phyloP scores from a whole-genome alignment of 768 basidiomycete species.

The Rhodocollybia butyracea region DNA sequence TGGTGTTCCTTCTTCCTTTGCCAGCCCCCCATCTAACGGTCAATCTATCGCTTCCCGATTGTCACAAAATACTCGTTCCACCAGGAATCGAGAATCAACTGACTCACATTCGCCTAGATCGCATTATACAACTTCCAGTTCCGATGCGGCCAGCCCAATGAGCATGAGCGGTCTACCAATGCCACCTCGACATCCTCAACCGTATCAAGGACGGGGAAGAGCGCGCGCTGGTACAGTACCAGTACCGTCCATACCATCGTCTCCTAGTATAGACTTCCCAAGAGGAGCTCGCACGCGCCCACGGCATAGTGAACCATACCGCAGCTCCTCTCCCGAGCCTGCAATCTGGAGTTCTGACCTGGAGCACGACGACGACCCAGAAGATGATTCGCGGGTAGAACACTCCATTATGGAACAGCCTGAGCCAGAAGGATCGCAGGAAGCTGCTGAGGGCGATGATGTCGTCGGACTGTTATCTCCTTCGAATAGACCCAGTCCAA shows the following conservation, averaged over 20 bases:
- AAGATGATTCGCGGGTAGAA: slow-evolving; percentile 19
- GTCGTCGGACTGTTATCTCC: slow-evolving; percentile 50
- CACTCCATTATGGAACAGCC: slow-evolving; percentile 37
- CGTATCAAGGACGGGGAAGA: slow-evolving; percentile 21
- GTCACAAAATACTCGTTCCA: slow-evolving; percentile 55
- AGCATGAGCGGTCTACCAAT: slow-evolving; percentile 37
- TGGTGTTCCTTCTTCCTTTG: slow-evolving; percentile 38
- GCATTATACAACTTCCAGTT: slow-evolving; percentile 26
- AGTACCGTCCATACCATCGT: slow-evolving; percentile 13
- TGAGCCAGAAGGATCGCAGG: slow-evolving; percentile 50
- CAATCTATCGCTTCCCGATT: slow-evolving; percentile 37
- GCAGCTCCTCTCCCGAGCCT: slow-evolving; percentile 14
- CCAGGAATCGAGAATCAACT: slow-evolving; percentile 58
- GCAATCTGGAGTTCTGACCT: slow-evolving; percentile 21
- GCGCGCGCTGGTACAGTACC: slow-evolving; percentile 31
- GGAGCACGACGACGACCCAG: slow-evolving; percentile 25
- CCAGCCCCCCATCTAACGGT: slow-evolving; percentile 34
- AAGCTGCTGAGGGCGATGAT: slow-evolving; percentile 63
- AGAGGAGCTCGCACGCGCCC: slow-evolving; percentile 19
- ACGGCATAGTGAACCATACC: slow-evolving; percentile 24
- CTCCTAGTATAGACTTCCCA: slow-evolving; percentile 14
- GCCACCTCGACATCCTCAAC: slow-evolving; percentile 38
- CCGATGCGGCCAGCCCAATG: slow-evolving; percentile 33
- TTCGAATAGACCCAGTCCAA: slow-evolving; percentile 43
- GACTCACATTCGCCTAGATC: slow-evolving; percentile 54